These are phyloP conservation scores for Hylodesmum podocarpum DNA, from an alignment of 306 rosid species.

Conservation along the genomic window DNA sequence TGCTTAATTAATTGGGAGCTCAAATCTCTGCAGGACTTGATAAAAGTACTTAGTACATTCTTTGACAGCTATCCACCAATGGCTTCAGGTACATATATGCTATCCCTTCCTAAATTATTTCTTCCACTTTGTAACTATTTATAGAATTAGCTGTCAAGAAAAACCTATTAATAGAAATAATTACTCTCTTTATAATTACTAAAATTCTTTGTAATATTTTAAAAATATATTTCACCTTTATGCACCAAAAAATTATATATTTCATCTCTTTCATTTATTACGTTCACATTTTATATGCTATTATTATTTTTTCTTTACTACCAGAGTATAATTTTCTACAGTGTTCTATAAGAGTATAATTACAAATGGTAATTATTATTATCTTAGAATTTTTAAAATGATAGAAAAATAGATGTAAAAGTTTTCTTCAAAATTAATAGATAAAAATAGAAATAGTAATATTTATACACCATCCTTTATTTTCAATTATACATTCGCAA, in stretches of 20 bases:
- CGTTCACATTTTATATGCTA: neutral
- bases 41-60: slow-evolving; percentile 35
- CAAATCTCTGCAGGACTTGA: slow-evolving; percentile 40
- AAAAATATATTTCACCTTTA: neutral
- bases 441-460: neutral
- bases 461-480: neutral
- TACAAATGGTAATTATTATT: neutral
- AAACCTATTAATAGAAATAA: neutral
- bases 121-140: neutral
- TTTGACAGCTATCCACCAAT: slow-evolving; percentile 51
- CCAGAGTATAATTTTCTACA: neutral
- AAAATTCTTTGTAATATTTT: neutral
- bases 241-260: too few species aligned
- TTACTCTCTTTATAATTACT: neutral
- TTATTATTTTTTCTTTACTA: neutral
- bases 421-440: neutral
- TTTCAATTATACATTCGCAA: neutral
- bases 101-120: neutral
- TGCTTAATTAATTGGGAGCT: neutral
- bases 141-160: too few species aligned
- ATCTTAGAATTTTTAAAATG: neutral
- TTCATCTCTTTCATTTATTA: neutral
- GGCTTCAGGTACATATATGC: slow-evolving; percentile 41
- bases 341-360: neutral
- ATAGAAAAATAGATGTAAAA: neutral